Conservation (phyloP, 208 protist genomes). For the Novymonas esmeraldas region DNA sequence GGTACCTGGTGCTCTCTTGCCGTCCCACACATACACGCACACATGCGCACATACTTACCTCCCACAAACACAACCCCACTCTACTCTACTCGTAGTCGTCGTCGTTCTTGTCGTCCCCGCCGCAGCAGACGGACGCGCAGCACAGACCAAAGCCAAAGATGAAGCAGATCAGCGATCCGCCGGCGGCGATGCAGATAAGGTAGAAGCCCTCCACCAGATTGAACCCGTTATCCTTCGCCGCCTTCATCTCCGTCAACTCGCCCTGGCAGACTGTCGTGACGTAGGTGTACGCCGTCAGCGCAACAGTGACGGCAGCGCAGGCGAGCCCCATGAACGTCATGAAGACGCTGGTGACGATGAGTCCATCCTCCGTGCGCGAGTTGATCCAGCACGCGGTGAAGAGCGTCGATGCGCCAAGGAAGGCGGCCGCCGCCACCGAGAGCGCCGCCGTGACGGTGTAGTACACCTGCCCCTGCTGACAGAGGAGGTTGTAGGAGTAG, state of each 20-base stretch:
- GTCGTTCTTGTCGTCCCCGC: background rate
- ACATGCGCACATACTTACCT: no score
- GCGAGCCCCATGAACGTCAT: slow-evolving; percentile 6
- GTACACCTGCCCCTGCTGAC: slow-evolving; percentile 16
- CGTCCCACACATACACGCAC: no score
- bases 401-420: slow-evolving; percentile 14
- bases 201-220: slow-evolving; percentile 18
- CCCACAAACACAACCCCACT: no score
- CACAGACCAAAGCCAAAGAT: slow-evolving; percentile 16
- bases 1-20: no score
- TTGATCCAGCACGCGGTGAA: slow-evolving; percentile 21
- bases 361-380: slow-evolving; percentile 3
- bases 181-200: slow-evolving; percentile 9
- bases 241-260: slow-evolving; percentile 5
- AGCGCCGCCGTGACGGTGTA: slow-evolving; percentile 18
- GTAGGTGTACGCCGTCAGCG: slow-evolving; percentile 16
- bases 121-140: slow-evolving; percentile 10
- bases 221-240: background rate
- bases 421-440: slow-evolving; percentile 14
- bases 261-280: slow-evolving; percentile 8
- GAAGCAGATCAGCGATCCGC: slow-evolving; percentile 12
- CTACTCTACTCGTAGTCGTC: background rate
- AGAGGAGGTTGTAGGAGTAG: slow-evolving; percentile 10
- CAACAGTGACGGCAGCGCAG: slow-evolving; percentile 15
- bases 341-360: slow-evolving; percentile 16